Evolutionary conservation across 2,329 filamentous ascomycete genomes (phyloP).

Genomic region (Colletotrichum eremochloae): DNA sequence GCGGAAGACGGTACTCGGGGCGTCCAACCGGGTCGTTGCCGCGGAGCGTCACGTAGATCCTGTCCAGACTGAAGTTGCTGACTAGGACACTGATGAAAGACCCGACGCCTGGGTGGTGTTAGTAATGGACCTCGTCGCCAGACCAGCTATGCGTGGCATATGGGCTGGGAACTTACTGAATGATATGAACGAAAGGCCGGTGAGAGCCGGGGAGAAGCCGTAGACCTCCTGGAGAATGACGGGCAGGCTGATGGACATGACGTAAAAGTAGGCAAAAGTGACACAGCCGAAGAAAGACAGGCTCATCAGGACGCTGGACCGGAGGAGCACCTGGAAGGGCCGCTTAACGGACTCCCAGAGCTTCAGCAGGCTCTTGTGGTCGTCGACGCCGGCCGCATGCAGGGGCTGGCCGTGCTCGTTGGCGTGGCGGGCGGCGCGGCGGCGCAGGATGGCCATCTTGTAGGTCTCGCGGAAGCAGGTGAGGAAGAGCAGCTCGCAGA

Average conservation of each 20-base stretch:
- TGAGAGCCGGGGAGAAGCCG: conserved; percentile 62
- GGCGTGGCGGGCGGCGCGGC: conserved; percentile 53
- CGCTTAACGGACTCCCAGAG: conserved; percentile 59
- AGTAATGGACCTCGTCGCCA: conserved; percentile 27
- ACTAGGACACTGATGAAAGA: conserved; percentile 61
- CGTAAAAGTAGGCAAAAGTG: conserved; percentile 66
- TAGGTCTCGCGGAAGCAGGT: conserved; percentile 72
- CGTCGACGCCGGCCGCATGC: conserved; percentile 40
- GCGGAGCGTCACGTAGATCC: conserved; percentile 64
- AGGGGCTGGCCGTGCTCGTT: conserved; percentile 46
- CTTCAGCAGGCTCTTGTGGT: conserved; percentile 47
- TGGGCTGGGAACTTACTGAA: conserved; percentile 60
- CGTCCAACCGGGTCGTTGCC: conserved; percentile 56
- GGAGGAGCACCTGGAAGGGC: conserved; percentile 61
- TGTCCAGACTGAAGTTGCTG: conserved; percentile 65
- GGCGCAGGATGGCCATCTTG: conserved; percentile 66
- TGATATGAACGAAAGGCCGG: conserved; percentile 66
- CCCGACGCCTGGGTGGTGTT: conserved; percentile 58
- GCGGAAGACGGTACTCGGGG: conserved; percentile 68
- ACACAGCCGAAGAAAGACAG: conserved; percentile 62
- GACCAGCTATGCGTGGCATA: background rate
- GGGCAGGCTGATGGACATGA: conserved; percentile 67
- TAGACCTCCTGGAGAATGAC: conserved; percentile 64
- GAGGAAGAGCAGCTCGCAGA: conserved; percentile 65
- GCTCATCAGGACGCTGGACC: conserved; percentile 66